Conservation (phyloP, 768 basidiomycete species). For the Collybia nuda region DNA sequence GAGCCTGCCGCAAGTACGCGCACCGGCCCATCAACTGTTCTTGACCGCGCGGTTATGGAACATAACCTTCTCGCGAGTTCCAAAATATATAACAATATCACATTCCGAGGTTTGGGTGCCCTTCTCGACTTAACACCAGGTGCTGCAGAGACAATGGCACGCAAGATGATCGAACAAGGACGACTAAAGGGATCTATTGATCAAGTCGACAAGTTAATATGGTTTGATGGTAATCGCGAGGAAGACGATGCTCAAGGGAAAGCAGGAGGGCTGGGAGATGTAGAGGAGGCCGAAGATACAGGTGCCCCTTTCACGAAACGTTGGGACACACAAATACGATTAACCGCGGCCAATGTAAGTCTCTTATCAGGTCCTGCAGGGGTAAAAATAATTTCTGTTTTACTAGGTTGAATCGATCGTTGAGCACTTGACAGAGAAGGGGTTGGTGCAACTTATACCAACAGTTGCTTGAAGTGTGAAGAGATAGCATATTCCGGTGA, state of each 20-base stretch:
- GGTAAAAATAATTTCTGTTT: not conserved
- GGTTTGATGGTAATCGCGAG: conserved; percentile 85
- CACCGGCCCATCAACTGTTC: conserved; percentile 91
- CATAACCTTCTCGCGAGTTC: conserved; percentile 97
- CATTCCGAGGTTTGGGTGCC: conserved; percentile 89
- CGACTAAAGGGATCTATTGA: conserved; percentile 92
- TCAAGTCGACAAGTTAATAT: conserved; percentile 92
- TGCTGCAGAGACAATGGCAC: conserved; percentile 95
- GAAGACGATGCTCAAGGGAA: conserved; percentile 94
- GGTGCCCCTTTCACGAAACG: conserved; percentile 89
- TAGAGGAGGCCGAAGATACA: conserved; percentile 85
- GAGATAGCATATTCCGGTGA: conserved; percentile 5
- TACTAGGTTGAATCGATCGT: conserved; percentile 81
- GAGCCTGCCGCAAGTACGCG: conserved; percentile 70
- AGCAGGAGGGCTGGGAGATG: conserved; percentile 89
- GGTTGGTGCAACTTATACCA: conserved; percentile 47
- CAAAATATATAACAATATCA: conserved; percentile 97
- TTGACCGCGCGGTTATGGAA: conserved; percentile 98
- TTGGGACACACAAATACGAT: conserved; percentile 94
- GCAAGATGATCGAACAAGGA: conserved; percentile 98
- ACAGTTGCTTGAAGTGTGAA: conserved; percentile 18
- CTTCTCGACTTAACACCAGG: conserved; percentile 87
- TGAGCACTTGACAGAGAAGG: conserved; percentile 75
- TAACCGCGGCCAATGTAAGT: conserved; percentile 83
- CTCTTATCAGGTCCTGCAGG: not conserved